Percentiles rank a stretch among this genome's conserved stretches.
These are phyloP conservation scores for Conticribra guillardii DNA, from an alignment of 108 stramenopile genomes.

Conservation along the genomic window DNA sequence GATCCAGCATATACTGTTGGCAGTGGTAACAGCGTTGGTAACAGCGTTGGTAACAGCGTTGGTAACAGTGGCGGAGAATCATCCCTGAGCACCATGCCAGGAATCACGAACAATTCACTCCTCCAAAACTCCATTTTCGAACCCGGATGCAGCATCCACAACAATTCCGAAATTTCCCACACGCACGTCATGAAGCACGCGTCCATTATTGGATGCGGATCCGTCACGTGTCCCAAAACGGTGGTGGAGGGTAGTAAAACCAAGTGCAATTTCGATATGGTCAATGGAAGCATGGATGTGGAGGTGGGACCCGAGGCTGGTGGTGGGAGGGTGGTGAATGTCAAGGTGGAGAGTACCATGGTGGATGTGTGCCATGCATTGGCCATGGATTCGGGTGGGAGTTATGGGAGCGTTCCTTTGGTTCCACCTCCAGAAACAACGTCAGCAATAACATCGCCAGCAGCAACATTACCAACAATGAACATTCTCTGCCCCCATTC, in stretches of 20 bases:
- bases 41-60: not conserved
- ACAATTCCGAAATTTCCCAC: conserved; percentile 59
- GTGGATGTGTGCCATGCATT: conserved; percentile 66
- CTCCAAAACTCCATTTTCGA: conserved; percentile 61
- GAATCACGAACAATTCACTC: conserved; percentile 65
- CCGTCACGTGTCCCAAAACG: conserved; percentile 31
- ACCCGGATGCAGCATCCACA: conserved; percentile 59
- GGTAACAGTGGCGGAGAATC: too few species aligned
- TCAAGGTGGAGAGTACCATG: conserved; percentile 66
- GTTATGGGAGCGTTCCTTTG: conserved; percentile 17
- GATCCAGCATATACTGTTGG: not conserved
- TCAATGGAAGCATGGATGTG: conserved; percentile 54
- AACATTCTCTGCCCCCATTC: conserved; percentile 56
- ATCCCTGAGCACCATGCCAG: conserved; percentile 28
- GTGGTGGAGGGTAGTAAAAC: not conserved
- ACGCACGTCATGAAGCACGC: conserved; percentile 65
- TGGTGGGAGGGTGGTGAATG: conserved; percentile 57
- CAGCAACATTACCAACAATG: conserved; percentile 18
- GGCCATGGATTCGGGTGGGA: conserved; percentile 33
- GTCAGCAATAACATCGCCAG: not conserved
- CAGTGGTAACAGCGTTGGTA: not conserved
- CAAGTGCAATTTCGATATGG: conserved; percentile 36
- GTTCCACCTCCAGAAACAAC: too few species aligned
- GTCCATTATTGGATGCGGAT: conserved; percentile 65
- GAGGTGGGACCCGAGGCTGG: conserved; percentile 83